A percentile compares a stretch with the other conserved stretches of the same genome.
Conservation (phyloP, 1,284 basidiomycete genomes). For the Athelia psychrophila region DNA sequence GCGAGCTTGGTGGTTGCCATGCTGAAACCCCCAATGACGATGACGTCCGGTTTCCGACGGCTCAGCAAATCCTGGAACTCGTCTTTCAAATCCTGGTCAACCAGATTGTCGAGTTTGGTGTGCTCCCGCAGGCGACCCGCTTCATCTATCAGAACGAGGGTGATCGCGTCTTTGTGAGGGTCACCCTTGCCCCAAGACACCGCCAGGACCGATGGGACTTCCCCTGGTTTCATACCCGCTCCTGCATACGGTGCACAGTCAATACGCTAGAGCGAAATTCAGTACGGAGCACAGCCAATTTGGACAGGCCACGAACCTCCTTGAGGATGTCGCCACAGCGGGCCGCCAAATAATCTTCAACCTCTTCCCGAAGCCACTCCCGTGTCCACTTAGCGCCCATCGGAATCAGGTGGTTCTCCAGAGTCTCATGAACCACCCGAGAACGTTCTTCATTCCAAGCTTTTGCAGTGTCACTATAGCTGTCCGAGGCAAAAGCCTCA, state of each 20-base stretch:
- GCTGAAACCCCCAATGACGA: conserved; percentile 88
- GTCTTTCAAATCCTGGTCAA: conserved; percentile 62
- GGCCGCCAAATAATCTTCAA: conserved; percentile 79
- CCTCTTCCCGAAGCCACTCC: conserved; percentile 89
- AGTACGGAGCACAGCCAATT: conserved; percentile 7
- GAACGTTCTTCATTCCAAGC: conserved; percentile 93
- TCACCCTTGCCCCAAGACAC: conserved; percentile 96
- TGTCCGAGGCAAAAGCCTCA: conserved; percentile 84
- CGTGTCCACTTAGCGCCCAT: conserved; percentile 84
- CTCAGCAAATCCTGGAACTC: conserved; percentile 83
- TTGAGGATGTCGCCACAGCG: conserved; percentile 69
- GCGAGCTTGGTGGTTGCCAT: conserved; percentile 78
- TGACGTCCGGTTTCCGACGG: conserved; percentile 82
- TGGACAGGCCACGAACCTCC: conserved; percentile 46
- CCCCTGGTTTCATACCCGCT: conserved; percentile 61
- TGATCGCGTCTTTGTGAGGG: conserved; percentile 86
- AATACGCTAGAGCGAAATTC: conserved; percentile 47
- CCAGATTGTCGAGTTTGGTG: conserved; percentile 85
- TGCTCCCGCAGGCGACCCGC: conserved; percentile 88
- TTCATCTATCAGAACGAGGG: conserved; percentile 84
- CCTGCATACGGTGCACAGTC: conserved; percentile 75
- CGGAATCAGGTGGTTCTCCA: conserved; percentile 82
- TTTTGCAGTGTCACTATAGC: conserved; percentile 80
- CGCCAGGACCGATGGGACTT: conserved; percentile 84
- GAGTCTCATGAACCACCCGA: conserved; percentile 74